Evolutionary conservation across 441 rosid species (phyloP), one percentile per base, ranked within the genome.

Genomic region (Eutrema salsugineum): DNA sequence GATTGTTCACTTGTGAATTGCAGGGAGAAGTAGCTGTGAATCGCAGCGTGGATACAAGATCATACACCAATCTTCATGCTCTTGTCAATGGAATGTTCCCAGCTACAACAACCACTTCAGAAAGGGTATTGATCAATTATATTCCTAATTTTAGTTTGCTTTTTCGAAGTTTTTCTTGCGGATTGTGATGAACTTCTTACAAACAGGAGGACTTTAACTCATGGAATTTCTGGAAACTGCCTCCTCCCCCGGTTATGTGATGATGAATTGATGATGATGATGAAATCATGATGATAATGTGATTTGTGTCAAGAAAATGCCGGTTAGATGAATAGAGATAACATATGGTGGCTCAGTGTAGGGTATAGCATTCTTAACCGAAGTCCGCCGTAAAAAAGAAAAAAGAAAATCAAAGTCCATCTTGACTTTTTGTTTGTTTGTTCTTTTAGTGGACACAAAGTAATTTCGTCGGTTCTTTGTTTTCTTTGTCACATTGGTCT

Each of bases 21-120:
- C 90, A 95, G 99, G 99, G 99, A 50, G 88, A 95, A 83, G 93
- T 95, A 84, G 93, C 86, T 57, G 93, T 88, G 39, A 83, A 91
- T 56, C 90, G 89, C 39, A 83, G 90, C n/a, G 82, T 91, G 36
- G 88, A 89, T 81, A 93, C 90, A 27, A 90, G 82, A 73, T 89
- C 99, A 49, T 95, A 95, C 72, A 80, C 82, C 32, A 88, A 97
- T 35, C 87, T 95, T 78, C 98, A 80, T 71, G 71, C 83, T 64
- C 97, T 93, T 67, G 99, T 95, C 78, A 83, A 93, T 68, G 83
- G 79, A 85, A 90, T 95, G 93, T 95, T 95, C 70, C 99, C 98
- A 4, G 79, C 81, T 58, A 83, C 71, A 62, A 80, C 93, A 56
- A 80, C 92, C 11, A 73, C 84, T 20, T 43, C 76, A 0, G 97